Evolutionary conservation across 768 basidiomycete species (phyloP), one percentile per base, ranked within the genome.

Genomic region (Leccinum longicurvipes): DNA sequence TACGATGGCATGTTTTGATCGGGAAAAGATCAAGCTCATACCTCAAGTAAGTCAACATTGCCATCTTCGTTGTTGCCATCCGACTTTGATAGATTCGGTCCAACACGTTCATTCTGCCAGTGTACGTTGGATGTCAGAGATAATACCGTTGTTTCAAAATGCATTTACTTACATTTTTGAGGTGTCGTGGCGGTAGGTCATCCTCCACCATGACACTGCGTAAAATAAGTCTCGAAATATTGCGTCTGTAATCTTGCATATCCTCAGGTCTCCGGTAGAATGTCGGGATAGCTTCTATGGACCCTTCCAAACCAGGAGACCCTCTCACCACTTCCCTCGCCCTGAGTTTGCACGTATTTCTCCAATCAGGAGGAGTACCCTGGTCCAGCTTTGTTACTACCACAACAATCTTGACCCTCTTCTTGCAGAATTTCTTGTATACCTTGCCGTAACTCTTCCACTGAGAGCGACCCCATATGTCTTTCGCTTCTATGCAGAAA

Each of bases 401-500:
- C 44, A 63, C 58, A 15, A 36, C 62, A 10, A 63, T 32, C 31
- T 48, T 61, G 51, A 46, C 21, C 10, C 23, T 54, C n/a, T 31
- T 51, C 31, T 32, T 57, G 47, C 59, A 56, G 28, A 61, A 64
- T 29, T 58, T 55, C 27, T n/a, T 36, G 28, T 34, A 53, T 48
- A 65, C 54, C 21, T 54, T 61, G 44, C 29, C 21, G 27, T 56
- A 59, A n/a, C 25, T 32, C 47, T 52, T 61, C 59, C 63, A 65
- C 3, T 48, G 54, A n/a, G 46, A 51, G 15, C 21, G 10, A 4
- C 48, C 34, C 10, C 2, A 10, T 50, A 64, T 56, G 23, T 59
- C 58, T 47, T 47, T 29, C 4, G 42, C 54, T 12, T 50, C 42
- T 31, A 63, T 51, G 29, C 63, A 64, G 23, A 61, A 56, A 12